Conservation (phyloP, 768 basidiomycete genomes). For the Pleurotus tuoliensis region DNA sequence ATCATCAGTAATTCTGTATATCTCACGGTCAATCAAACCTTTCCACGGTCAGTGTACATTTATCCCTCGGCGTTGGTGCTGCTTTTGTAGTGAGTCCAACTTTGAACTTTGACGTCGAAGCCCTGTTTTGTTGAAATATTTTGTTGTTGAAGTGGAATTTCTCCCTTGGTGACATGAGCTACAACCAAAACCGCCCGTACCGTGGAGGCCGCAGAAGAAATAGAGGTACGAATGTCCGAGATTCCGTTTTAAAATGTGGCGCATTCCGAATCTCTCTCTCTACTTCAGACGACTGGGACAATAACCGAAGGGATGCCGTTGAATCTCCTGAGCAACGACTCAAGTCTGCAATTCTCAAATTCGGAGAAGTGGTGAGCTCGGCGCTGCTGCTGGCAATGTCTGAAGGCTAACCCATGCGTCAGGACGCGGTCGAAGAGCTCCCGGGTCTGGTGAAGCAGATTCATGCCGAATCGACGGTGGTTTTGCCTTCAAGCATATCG, state of each 20-base stretch:
- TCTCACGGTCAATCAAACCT: not conserved
- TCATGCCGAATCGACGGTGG: slow-evolving; percentile 52
- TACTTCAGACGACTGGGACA: slow-evolving; percentile 59
- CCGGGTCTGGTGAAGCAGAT: slow-evolving; percentile 64
- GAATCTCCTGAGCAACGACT: slow-evolving; percentile 76
- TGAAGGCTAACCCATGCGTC: slow-evolving; percentile 8
- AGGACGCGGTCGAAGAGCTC: slow-evolving; percentile 74
- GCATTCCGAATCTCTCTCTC: slow-evolving; percentile 13
- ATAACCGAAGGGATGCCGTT: slow-evolving; percentile 57
- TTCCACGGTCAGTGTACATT: not conserved
- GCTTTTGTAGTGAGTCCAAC: slow-evolving; percentile 5
- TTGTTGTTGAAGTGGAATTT: not conserved
- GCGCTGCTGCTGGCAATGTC: slow-evolving; percentile 6
- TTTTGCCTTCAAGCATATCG: slow-evolving; percentile 52
- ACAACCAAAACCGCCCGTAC: slow-evolving; percentile 40
- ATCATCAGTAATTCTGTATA: not conserved
- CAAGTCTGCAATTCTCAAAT: slow-evolving; percentile 60
- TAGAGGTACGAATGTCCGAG: slow-evolving; percentile 45
- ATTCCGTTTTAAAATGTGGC: slow-evolving; percentile 8
- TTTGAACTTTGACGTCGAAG: slow-evolving; percentile 12
- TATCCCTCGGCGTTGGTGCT: not conserved
- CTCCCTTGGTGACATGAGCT: slow-evolving; percentile 41
- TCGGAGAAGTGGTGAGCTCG: slow-evolving; percentile 75
- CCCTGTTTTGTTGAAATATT: not conserved
- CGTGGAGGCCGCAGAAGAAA: slow-evolving; percentile 47